Conservation (phyloP, 768 basidiomycete species). For the Auricularia cornea region DNA sequence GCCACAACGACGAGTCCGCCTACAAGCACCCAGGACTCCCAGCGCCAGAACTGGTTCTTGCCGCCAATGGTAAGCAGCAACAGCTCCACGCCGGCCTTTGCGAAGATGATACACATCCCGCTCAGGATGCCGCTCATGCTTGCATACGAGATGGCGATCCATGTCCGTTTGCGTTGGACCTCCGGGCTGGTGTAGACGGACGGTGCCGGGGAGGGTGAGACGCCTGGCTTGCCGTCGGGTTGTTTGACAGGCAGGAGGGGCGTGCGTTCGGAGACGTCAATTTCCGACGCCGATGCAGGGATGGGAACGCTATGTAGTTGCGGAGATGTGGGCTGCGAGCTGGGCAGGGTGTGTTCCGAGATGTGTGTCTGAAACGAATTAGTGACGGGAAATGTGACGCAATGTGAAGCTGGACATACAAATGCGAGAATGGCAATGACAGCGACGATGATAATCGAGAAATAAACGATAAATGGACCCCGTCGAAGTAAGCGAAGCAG, state of each 20-base stretch:
- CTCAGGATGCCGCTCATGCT: constrained; percentile 82
- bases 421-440: constrained; percentile 52
- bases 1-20: constrained; percentile 65
- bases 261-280: constrained; percentile 38
- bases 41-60: constrained; percentile 73
- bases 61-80: constrained; percentile 69
- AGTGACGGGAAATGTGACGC: not conserved
- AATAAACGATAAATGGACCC: constrained; percentile 73
- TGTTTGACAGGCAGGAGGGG: constrained; percentile 37
- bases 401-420: constrained; percentile 36
- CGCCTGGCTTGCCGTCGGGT: not conserved
- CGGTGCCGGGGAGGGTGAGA: constrained; percentile 5
- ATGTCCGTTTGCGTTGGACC: constrained; percentile 40
- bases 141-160: constrained; percentile 77
- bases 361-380: constrained; percentile 53
- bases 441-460: constrained; percentile 56
- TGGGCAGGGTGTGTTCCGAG: constrained; percentile 49
- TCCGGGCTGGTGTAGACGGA: constrained; percentile 20
- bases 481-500: constrained; percentile 68
- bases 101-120: constrained; percentile 88
- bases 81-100: constrained; percentile 89
- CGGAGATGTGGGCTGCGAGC: not conserved
- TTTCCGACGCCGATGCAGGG: constrained; percentile 11
- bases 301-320: not conserved
- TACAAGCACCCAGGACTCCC: constrained; percentile 78